phyloP scores from a whole-genome alignment of 257 asterid species.

The Fraxinus anomala region DNA sequence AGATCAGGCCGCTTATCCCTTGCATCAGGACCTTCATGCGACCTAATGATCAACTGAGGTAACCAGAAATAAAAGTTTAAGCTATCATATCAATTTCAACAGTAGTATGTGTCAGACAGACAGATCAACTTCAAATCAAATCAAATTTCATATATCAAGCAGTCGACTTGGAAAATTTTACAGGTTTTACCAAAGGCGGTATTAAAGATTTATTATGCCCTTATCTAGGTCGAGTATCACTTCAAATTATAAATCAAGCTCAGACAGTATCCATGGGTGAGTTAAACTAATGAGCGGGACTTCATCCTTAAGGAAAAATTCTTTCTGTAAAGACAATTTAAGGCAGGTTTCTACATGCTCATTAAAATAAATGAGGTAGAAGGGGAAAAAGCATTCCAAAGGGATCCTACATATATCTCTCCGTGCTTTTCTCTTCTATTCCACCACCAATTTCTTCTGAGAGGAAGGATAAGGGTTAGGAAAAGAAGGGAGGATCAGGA shows the following conservation, averaged over 20 bases:
- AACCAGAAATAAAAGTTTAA: slow-evolving; percentile 28
- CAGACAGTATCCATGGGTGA: not conserved
- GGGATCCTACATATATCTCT: not conserved
- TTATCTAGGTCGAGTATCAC: not conserved
- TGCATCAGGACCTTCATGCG: slow-evolving; percentile 99
- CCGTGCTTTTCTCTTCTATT: not conserved
- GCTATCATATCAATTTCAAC: slow-evolving; percentile 29
- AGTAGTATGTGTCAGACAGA: not conserved
- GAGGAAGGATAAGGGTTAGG: not conserved
- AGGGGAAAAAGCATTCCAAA: not conserved
- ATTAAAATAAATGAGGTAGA: not conserved
- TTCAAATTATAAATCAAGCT: not conserved
- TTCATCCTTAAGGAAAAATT: not conserved
- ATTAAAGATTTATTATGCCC: not conserved
- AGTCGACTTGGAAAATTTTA: not conserved
- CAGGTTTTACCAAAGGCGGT: not conserved
- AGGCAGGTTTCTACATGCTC: not conserved
- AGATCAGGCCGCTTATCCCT: slow-evolving; percentile 85
- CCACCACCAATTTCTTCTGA: not conserved
- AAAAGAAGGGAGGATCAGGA: not conserved
- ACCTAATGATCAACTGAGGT: slow-evolving; percentile 83
- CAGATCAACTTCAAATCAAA: not conserved
- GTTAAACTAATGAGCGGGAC: not conserved
- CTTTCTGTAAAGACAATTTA: not conserved
- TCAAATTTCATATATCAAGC: not conserved